Evolutionary conservation across 345 rosid species (phyloP).

Genomic region (Gossypium stocksii): DNA sequence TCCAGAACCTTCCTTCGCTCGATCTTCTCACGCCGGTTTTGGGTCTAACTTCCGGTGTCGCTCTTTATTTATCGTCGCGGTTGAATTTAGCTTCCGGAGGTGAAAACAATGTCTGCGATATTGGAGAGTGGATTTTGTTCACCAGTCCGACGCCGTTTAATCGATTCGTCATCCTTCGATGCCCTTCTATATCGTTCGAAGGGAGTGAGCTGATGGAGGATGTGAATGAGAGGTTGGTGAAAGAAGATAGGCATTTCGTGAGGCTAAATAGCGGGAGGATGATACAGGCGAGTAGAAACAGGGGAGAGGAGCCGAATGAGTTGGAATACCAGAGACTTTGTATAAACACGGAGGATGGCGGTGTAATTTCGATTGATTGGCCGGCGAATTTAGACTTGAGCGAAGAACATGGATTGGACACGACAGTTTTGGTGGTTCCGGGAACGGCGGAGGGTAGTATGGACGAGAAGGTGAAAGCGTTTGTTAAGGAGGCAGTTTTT

Average conservation of each 20-base stretch:
- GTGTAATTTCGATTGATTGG: conserved; percentile 85
- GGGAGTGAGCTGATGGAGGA: conserved; percentile 45
- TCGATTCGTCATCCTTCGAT: conserved; percentile 76
- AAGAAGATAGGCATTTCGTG: conserved; percentile 81
- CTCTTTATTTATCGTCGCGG: conserved; percentile 37
- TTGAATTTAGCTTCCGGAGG: conserved; percentile 12
- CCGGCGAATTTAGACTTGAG: conserved; percentile 67
- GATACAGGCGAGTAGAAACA: conserved; percentile 27
- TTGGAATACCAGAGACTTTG: conserved; percentile 79
- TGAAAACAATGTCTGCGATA: conserved; percentile 15
- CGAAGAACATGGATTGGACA: conserved; percentile 78
- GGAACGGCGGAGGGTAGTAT: conserved; percentile 79
- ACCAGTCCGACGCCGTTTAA: conserved; percentile 86
- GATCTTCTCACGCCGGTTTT: conserved; percentile 46
- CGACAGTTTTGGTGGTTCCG: conserved; percentile 73
- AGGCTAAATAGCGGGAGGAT: conserved; percentile 60
- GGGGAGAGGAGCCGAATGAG: conserved; percentile 23
- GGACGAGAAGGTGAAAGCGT: conserved; percentile 48
- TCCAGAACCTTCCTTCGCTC: conserved; percentile 33
- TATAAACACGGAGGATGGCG: conserved; percentile 63
- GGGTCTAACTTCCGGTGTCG: conserved; percentile 62
- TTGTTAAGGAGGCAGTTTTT: conserved; percentile 55
- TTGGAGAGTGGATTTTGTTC: conserved; percentile 81
- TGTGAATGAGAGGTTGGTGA: conserved; percentile 58
- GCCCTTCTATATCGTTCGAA: conserved; percentile 65